phyloP scores from a whole-genome alignment of 352 stramenopile genomes.

The Pythium dissimile region DNA sequence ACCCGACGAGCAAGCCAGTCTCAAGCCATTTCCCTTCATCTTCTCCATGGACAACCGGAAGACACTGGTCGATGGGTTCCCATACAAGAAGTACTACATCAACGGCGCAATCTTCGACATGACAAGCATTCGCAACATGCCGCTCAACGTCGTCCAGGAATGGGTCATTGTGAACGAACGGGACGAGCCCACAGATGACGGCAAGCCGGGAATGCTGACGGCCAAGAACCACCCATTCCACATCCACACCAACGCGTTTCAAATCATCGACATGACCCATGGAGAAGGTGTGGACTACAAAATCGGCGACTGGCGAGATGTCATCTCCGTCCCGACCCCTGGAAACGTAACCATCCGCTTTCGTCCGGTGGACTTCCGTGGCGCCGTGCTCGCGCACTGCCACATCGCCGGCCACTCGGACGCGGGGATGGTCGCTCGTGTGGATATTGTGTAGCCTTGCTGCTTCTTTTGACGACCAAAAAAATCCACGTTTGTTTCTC shows the following conservation, averaged over 20 bases:
- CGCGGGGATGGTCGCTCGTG: conserved; percentile 65
- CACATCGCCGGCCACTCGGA: conserved; percentile 82
- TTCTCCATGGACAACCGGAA: conserved; percentile 48
- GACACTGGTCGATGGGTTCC: conserved; percentile 49
- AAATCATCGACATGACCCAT: conserved; percentile 72
- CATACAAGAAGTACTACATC: conserved; percentile 75
- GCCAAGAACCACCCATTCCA: conserved; percentile 83
- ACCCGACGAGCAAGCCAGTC: conserved; percentile 25
- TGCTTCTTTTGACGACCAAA: no score
- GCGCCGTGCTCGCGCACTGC: conserved; percentile 65
- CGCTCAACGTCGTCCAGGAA: conserved; percentile 56
- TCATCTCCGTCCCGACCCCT: conserved; percentile 65
- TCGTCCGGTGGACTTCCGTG: conserved; percentile 58
- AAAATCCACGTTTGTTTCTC: no score
- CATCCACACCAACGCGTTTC: conserved; percentile 83
- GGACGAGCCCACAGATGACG: conserved; percentile 22
- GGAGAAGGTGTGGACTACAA: conserved; percentile 65
- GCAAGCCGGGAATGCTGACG: conserved; percentile 25
- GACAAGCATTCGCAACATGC: conserved; percentile 45
- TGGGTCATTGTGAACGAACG: conserved; percentile 68
- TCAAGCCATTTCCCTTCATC: conserved; percentile 43
- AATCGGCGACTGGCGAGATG: conserved; percentile 79
- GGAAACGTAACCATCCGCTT: conserved; percentile 85
- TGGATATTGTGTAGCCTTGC: conserved; percentile 39
- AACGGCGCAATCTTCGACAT: conserved; percentile 59